These are phyloP conservation scores for Zangia roseola DNA, from an alignment of 768 basidiomycete genomes.

Conservation along the genomic window DNA sequence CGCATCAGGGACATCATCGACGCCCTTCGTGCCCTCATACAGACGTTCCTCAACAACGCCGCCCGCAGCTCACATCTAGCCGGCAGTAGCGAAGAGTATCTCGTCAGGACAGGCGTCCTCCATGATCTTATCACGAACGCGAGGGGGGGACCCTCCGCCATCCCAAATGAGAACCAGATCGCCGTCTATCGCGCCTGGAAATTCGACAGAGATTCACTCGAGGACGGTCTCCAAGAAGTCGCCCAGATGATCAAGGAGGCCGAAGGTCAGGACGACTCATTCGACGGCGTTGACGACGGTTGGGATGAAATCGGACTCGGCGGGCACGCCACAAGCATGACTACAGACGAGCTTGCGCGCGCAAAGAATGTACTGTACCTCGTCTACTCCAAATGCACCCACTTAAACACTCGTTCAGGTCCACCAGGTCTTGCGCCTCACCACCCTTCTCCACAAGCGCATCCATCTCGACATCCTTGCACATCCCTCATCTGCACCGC, in stretches of 20 bases:
- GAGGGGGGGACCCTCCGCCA: conserved; percentile 41
- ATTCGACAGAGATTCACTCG: conserved; percentile 53
- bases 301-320: conserved; percentile 62
- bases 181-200: conserved; percentile 56
- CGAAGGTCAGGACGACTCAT: conserved; percentile 28
- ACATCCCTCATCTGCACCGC: conserved; percentile 22
- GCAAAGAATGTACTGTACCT: conserved; percentile 51
- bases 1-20: conserved; percentile 43
- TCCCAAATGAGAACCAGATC: conserved; percentile 55
- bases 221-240: conserved; percentile 61
- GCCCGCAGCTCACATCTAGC: conserved; percentile 14
- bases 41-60: conserved; percentile 42
- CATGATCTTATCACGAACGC: conserved; percentile 60
- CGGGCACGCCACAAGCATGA: conserved; percentile 47
- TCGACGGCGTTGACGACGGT: conserved; percentile 42
- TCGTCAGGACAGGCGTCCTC: conserved; percentile 56
- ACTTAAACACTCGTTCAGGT: conserved; percentile 39
- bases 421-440: conserved; percentile 58
- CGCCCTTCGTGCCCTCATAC: conserved; percentile 43
- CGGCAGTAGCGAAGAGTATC: conserved; percentile 43
- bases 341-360: conserved; percentile 50
- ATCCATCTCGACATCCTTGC: conserved; percentile 52
- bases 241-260: conserved; percentile 49
- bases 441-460: conserved; percentile 60
- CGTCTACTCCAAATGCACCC: not conserved